Conservation (phyloP, 345 rosid genomes). For the Linum usitatissimum region DNA sequence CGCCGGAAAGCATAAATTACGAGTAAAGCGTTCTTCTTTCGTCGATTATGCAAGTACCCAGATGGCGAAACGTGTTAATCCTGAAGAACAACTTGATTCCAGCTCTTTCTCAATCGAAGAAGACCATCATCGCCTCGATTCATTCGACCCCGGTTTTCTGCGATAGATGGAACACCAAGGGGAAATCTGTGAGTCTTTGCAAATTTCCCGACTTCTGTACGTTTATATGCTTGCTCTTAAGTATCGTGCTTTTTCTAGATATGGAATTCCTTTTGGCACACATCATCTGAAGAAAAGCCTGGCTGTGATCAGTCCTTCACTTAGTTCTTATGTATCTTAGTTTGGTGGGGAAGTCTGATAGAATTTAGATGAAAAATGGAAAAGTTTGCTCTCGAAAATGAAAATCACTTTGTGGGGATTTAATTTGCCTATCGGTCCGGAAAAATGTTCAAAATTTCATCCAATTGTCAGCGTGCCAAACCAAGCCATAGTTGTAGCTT, state of each 20-base stretch:
- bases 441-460: no score
- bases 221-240: neutral
- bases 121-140: constrained; percentile 22
- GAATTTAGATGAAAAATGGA: no score
- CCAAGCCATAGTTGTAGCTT: no score
- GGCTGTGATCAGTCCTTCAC: neutral
- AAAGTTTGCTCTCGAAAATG: no score
- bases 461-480: no score
- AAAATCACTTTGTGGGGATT: no score
- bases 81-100: constrained; percentile 24
- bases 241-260: neutral
- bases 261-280: neutral
- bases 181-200: constrained; percentile 28
- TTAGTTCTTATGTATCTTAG: no score
- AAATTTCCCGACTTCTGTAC: neutral
- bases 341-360: no score
- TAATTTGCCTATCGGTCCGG: no score
- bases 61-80: constrained; percentile 37
- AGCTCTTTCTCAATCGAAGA: constrained; percentile 14
- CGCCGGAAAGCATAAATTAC: neutral
- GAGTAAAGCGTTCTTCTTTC: neutral
- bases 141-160: constrained; percentile 38
- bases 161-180: constrained; percentile 41
- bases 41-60: constrained; percentile 35
- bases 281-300: neutral